Evolutionary conservation across 192 early-diverging fungal species (phyloP).

Genomic region (Entophlyctis helioformis): DNA sequence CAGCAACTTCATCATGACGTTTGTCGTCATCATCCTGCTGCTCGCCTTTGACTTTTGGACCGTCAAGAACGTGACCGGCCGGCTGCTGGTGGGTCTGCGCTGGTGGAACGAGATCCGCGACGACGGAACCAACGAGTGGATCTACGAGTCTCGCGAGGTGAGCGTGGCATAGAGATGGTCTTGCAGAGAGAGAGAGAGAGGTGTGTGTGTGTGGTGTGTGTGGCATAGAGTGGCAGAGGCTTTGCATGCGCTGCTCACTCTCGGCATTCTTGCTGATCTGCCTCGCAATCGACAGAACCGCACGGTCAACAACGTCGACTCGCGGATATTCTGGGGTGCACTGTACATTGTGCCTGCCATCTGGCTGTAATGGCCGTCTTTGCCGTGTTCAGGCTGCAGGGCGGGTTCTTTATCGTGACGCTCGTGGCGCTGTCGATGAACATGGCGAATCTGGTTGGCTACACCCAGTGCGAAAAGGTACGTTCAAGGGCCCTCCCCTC

Average conservation of each 20-base stretch:
- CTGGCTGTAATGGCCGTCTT: constrained; percentile 76
- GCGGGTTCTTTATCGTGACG: constrained; percentile 78
- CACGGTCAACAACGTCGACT: constrained; percentile 72
- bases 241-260: too few relatives aligned
- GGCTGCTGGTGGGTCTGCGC: constrained; percentile 88
- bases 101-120: constrained; percentile 99
- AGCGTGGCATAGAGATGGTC: constrained; percentile 7
- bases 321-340: constrained; percentile 84
- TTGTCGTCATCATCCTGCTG: constrained; percentile 82
- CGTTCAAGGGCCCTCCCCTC: neutral
- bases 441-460: constrained; percentile 87
- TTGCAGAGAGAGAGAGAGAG: neutral
- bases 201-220: constrained; percentile 1
- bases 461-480: constrained; percentile 89
- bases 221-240: too few relatives aligned
- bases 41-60: constrained; percentile 99
- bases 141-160: constrained; percentile 89
- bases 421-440: constrained; percentile 76
- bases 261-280: constrained; percentile 8
- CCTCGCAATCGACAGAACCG: constrained; percentile 37
- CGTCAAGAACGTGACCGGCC: constrained; percentile 95
- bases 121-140: constrained; percentile 91
- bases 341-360: constrained; percentile 75
- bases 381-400: constrained; percentile 57
- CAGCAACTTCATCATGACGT: constrained; percentile 75